Percentiles rank a stretch among this genome's conserved stretches.
These are phyloP conservation scores for Septoria petroselini DNA, from an alignment of 2,329 filamentous ascomycete species.

Conservation along the genomic window DNA sequence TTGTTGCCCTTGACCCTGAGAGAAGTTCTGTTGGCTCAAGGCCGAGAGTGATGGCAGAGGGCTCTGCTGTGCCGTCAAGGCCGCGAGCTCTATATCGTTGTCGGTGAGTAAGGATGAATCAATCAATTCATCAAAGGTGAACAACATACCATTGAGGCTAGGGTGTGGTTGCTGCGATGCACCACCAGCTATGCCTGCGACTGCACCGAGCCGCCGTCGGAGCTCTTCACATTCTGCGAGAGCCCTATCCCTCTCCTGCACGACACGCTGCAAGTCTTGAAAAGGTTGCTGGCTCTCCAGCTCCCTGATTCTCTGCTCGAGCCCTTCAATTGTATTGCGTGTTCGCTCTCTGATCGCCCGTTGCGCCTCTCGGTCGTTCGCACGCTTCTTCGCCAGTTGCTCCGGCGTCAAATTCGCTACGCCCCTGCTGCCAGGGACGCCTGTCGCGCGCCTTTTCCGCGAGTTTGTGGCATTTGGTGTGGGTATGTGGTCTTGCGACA, in stretches of 20 bases:
- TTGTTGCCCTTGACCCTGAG: slow-evolving; percentile 8
- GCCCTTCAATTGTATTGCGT: slow-evolving; percentile 70
- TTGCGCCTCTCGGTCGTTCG: slow-evolving; percentile 87
- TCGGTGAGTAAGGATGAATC: slow-evolving; percentile 32
- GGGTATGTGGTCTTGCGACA: slow-evolving; percentile 21
- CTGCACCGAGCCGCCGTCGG: slow-evolving; percentile 56
- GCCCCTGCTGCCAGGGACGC: slow-evolving; percentile 54
- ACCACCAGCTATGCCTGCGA: slow-evolving; percentile 32
- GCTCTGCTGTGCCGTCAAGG: slow-evolving; percentile 46
- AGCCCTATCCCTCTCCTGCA: slow-evolving; percentile 66
- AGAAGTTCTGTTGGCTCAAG: slow-evolving; percentile 13
- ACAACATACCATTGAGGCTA: slow-evolving; percentile 36
- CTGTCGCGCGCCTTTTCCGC: slow-evolving; percentile 38
- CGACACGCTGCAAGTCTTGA: slow-evolving; percentile 72
- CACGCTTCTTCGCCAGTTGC: slow-evolving; percentile 83
- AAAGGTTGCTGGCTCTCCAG: slow-evolving; percentile 78
- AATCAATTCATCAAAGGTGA: slow-evolving; percentile 28
- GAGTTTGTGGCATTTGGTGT: slow-evolving; percentile 28
- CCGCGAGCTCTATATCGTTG: slow-evolving; percentile 45
- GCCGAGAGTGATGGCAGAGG: slow-evolving; percentile 38
- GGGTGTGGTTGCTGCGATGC: slow-evolving; percentile 18
- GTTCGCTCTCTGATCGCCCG: slow-evolving; percentile 80
- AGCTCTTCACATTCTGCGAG: slow-evolving; percentile 79
- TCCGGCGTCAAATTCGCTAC: slow-evolving; percentile 85
- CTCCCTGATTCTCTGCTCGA: slow-evolving; percentile 70